phyloP scores from a whole-genome alignment of 768 basidiomycete species.

The Xanthoconium purpureum region DNA sequence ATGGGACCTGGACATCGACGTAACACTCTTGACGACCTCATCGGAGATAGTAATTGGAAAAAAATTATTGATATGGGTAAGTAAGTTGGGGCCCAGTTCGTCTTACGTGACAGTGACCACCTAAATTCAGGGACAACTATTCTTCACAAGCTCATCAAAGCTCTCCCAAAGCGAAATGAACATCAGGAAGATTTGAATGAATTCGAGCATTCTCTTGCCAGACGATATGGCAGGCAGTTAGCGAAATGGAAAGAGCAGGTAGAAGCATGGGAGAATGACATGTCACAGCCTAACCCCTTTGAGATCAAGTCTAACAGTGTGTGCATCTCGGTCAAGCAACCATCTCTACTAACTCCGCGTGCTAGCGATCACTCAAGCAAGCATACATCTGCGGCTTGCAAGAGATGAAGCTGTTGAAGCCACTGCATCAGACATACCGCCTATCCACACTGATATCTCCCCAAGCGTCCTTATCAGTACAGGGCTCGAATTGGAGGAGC shows the following conservation, averaged over 20 bases:
- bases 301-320: neutral
- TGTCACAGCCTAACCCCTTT: slow-evolving; percentile 7
- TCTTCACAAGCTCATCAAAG: neutral
- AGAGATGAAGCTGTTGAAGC: neutral
- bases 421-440: neutral
- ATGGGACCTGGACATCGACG: slow-evolving; percentile 35
- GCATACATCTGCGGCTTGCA: neutral
- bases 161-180: slow-evolving; percentile 2
- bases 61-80: slow-evolving; percentile 30
- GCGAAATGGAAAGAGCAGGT: neutral
- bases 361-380: neutral
- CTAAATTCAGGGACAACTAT: neutral
- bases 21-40: slow-evolving; percentile 38
- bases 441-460: neutral
- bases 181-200: slow-evolving; percentile 3
- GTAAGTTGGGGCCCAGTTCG: neutral
- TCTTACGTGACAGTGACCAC: no score
- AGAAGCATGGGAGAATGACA: slow-evolving; percentile 9
- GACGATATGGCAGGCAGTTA: neutral
- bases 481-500: neutral
- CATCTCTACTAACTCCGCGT: neutral
- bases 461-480: neutral
- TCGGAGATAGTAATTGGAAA: slow-evolving; percentile 10
- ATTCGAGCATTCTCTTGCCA: neutral
- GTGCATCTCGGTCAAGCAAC: no score